phyloP scores from a whole-genome alignment of 2,329 filamentous ascomycete species.

The Metarhizium album region DNA sequence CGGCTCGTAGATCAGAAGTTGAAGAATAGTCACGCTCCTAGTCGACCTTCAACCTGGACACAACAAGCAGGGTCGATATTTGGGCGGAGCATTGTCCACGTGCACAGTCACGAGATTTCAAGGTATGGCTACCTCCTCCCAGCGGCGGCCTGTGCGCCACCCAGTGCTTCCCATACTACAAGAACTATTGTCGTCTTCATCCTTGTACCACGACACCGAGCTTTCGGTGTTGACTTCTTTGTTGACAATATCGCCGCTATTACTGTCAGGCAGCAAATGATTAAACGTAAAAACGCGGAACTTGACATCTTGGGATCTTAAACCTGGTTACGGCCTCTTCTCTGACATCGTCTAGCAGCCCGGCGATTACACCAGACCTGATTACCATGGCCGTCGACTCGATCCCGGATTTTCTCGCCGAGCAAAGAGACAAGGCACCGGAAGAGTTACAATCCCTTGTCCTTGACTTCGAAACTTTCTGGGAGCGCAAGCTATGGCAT shows the following conservation, averaged over 20 bases:
- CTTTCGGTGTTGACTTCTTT: background rate
- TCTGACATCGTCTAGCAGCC: background rate
- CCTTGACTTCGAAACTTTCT: conserved; percentile 87
- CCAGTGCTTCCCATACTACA: background rate
- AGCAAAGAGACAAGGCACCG: conserved; percentile 79
- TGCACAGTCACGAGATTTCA: background rate
- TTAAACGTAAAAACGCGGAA: background rate
- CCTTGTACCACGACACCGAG: background rate
- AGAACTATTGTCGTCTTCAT: background rate
- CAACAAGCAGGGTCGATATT: background rate
- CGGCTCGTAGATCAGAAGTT: background rate
- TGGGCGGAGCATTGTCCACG: background rate
- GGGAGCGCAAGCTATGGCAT: conserved; percentile 99
- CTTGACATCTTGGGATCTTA: too few relatives aligned
- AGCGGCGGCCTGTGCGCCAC: background rate
- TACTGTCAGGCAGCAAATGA: background rate
- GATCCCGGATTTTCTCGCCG: conserved; percentile 83
- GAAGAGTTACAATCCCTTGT: conserved; percentile 82
- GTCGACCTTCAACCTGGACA: background rate
- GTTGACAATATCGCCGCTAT: background rate
- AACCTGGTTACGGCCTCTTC: background rate
- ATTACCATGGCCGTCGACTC: conserved; percentile 67
- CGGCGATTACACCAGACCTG: background rate
- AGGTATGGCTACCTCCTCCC: background rate
- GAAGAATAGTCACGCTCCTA: background rate